These are phyloP conservation scores for Barbarea vulgaris DNA, from an alignment of 345 rosid genomes.

Conservation along the genomic window DNA sequence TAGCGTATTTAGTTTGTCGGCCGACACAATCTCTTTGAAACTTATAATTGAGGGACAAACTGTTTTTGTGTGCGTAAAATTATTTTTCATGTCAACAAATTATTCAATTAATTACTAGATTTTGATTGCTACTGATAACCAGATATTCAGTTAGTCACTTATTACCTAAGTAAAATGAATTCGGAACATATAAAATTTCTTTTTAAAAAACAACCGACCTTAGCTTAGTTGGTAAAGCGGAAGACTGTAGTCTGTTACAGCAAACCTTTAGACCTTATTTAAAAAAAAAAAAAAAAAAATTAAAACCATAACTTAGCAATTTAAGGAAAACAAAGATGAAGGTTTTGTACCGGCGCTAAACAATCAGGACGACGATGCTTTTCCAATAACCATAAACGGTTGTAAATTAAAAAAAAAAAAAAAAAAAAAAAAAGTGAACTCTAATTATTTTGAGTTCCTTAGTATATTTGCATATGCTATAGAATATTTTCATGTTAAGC, in stretches of 20 bases:
- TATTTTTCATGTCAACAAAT: neutral
- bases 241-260: too few relatives aligned
- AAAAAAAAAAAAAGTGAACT: neutral
- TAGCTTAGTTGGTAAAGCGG: too few relatives aligned
- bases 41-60: slow-evolving; percentile 14
- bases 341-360: neutral
- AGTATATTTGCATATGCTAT: slow-evolving; percentile 33
- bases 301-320: neutral
- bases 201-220: too few relatives aligned
- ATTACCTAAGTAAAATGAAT: neutral
- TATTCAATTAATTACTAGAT: neutral
- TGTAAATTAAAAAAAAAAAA: neutral
- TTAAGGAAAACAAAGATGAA: neutral
- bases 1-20: slow-evolving; percentile 32
- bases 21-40: slow-evolving; percentile 25
- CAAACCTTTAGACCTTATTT: too few relatives aligned
- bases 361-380: neutral
- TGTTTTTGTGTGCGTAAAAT: neutral
- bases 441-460: neutral
- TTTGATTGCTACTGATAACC: neutral
- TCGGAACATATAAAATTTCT: neutral
- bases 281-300: too few relatives aligned
- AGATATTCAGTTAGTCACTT: neutral
- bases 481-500: slow-evolving; percentile 34
- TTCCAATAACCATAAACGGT: neutral